phyloP scores from a whole-genome alignment of 768 basidiomycete species.

The Mycena indigotica region DNA sequence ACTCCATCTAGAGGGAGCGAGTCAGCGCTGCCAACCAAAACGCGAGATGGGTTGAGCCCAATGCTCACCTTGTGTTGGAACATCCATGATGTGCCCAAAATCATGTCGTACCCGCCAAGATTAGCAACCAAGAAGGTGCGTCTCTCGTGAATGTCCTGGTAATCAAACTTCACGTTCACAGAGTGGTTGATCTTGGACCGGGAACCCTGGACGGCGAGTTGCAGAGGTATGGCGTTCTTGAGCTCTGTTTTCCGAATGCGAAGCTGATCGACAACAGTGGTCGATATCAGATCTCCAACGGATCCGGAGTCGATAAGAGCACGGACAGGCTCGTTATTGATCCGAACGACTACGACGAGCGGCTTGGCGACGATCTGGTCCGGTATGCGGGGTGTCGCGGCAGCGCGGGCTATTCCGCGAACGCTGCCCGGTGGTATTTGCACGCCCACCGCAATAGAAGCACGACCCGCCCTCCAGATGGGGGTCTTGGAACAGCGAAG shows the following conservation, averaged over 20 bases:
- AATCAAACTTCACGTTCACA: slow-evolving; percentile 31
- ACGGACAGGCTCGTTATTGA: slow-evolving; percentile 2
- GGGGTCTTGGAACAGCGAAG: background rate
- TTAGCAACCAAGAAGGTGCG: slow-evolving; percentile 30
- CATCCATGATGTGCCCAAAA: slow-evolving; percentile 29
- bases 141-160: slow-evolving; percentile 9
- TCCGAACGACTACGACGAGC: background rate
- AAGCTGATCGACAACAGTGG: slow-evolving; percentile 30
- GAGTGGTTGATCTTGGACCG: slow-evolving; percentile 27
- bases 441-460: background rate
- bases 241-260: slow-evolving; percentile 12
- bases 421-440: slow-evolving; percentile 8
- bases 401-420: background rate
- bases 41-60: slow-evolving; percentile 19
- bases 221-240: slow-evolving; percentile 26
- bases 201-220: slow-evolving; percentile 34
- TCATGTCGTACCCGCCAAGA: slow-evolving; percentile 29
- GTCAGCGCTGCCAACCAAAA: slow-evolving; percentile 13
- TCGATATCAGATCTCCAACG: slow-evolving; percentile 33
- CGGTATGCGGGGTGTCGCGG: slow-evolving; percentile 3
- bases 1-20: slow-evolving; percentile 13
- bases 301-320: slow-evolving; percentile 27
- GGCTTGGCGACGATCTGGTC: slow-evolving; percentile 6
- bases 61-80: slow-evolving; percentile 25
- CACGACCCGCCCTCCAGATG: background rate